phyloP scores from a whole-genome alignment of 2,329 filamentous ascomycete species.

The Trichoderma endophyticum region DNA sequence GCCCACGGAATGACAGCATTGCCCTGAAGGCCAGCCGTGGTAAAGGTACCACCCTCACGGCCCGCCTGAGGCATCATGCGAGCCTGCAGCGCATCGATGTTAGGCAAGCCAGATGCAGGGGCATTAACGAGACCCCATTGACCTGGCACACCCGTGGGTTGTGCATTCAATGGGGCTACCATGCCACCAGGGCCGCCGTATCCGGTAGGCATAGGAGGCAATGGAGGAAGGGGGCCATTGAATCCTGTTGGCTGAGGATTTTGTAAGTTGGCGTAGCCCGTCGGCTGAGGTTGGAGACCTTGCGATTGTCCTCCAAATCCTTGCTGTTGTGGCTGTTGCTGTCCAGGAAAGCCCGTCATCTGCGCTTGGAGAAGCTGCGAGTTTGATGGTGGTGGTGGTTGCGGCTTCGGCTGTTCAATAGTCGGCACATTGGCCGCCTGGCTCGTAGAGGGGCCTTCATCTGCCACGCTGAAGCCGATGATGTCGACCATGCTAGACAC shows the following conservation, averaged over 20 bases:
- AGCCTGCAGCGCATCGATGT: slow-evolving; percentile 87
- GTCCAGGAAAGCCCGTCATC: slow-evolving; percentile 63
- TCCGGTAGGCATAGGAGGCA: slow-evolving; percentile 73
- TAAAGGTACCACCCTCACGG: slow-evolving; percentile 77
- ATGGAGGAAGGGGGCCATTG: slow-evolving; percentile 78
- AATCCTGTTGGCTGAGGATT: slow-evolving; percentile 78
- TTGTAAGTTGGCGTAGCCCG: slow-evolving; percentile 64
- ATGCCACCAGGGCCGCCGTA: slow-evolving; percentile 56
- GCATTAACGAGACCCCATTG: slow-evolving; percentile 99
- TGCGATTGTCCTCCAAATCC: slow-evolving; percentile 57
- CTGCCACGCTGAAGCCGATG: slow-evolving; percentile 88
- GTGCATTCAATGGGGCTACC: slow-evolving; percentile 72
- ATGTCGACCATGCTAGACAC: slow-evolving; percentile 99
- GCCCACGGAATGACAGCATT: slow-evolving; percentile 98
- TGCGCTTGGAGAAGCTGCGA: slow-evolving; percentile 62
- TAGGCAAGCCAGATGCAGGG: slow-evolving; percentile 82
- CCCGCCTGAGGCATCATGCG: slow-evolving; percentile 98
- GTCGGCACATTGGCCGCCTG: slow-evolving; percentile 64
- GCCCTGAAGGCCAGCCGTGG: slow-evolving; percentile 80
- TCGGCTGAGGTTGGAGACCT: slow-evolving; percentile 64
- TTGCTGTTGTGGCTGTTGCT: slow-evolving; percentile 50
- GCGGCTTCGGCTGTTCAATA: slow-evolving; percentile 69
- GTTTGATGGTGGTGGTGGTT: slow-evolving; percentile 71
- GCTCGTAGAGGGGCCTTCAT: slow-evolving; percentile 58
- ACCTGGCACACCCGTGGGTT: slow-evolving; percentile 87